Percentiles rank a stretch among this genome's conserved stretches.
Evolutionary conservation across 164 flowering plant genomes (phyloP).

Genomic region (Platanus orientalis): DNA sequence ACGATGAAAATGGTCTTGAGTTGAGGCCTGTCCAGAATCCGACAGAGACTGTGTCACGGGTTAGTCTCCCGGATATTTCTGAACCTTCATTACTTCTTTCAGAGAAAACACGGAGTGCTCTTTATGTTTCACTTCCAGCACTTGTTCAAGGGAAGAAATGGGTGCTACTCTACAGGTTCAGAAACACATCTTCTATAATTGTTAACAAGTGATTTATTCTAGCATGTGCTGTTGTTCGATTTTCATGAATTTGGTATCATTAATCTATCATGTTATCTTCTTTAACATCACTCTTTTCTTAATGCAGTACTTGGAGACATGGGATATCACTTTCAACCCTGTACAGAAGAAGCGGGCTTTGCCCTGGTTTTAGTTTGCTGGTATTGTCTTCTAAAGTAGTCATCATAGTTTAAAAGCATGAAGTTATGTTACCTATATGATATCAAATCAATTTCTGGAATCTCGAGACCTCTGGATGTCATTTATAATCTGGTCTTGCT

Average conservation of each 20-base stretch:
- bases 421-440: neutral
- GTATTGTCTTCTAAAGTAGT: conserved; percentile 34
- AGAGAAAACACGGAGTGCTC: conserved; percentile 46
- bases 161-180: conserved; percentile 83
- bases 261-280: neutral
- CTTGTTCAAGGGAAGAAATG: conserved; percentile 79
- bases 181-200: neutral
- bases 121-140: conserved; percentile 78
- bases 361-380: conserved; percentile 90
- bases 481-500: neutral
- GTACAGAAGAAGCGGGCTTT: conserved; percentile 85
- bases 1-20: conserved; percentile 37
- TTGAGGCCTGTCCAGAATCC: conserved; percentile 31
- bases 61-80: conserved; percentile 57
- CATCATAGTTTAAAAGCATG: neutral
- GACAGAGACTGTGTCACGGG: conserved; percentile 18
- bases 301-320: conserved; percentile 93
- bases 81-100: conserved; percentile 85
- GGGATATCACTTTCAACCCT: conserved; percentile 92
- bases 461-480: neutral
- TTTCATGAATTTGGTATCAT: conserved; percentile 9
- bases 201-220: neutral
- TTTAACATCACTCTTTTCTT: conserved; percentile 3
- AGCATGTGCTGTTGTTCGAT: neutral
- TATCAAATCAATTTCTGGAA: neutral